Conservation (phyloP, 176 grass and related monocot species). For the Chloris gayana region DNA sequence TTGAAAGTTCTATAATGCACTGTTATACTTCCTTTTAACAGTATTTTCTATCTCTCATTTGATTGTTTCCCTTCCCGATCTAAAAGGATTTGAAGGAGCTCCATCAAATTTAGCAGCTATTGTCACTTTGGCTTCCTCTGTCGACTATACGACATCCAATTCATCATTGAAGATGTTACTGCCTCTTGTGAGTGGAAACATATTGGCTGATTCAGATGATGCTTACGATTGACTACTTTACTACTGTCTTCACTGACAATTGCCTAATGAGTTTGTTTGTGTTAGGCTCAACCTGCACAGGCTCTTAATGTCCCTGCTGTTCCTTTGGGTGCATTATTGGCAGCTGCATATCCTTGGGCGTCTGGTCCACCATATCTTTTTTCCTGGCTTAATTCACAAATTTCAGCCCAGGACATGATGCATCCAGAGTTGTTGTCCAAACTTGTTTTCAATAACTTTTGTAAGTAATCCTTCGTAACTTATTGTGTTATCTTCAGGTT, state of each 20-base stretch:
- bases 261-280: conserved; percentile 21
- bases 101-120: conserved; percentile 54
- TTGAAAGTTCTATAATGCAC: background rate
- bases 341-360: conserved; percentile 73
- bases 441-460: conserved; percentile 83
- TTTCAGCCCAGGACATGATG: conserved; percentile 87
- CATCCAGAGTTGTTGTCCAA: conserved; percentile 74
- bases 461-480: conserved; percentile 41
- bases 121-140: conserved; percentile 82
- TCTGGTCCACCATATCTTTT: conserved; percentile 64
- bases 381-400: conserved; percentile 88
- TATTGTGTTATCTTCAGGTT: background rate
- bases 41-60: conserved; percentile 5
- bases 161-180: conserved; percentile 79
- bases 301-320: conserved; percentile 77
- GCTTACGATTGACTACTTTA: background rate
- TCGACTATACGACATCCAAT: conserved; percentile 83
- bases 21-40: background rate
- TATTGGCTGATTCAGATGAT: conserved; percentile 12
- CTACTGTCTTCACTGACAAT: background rate
- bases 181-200: conserved; percentile 66
- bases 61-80: conserved; percentile 15
- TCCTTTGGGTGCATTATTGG: conserved; percentile 69
- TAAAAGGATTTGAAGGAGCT: conserved; percentile 55
- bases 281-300: conserved; percentile 70